Base-by-base conservation (phyloP, 495 filamentous ascomycete genomes). In the Penicillium cosmopolitanum region DNA sequence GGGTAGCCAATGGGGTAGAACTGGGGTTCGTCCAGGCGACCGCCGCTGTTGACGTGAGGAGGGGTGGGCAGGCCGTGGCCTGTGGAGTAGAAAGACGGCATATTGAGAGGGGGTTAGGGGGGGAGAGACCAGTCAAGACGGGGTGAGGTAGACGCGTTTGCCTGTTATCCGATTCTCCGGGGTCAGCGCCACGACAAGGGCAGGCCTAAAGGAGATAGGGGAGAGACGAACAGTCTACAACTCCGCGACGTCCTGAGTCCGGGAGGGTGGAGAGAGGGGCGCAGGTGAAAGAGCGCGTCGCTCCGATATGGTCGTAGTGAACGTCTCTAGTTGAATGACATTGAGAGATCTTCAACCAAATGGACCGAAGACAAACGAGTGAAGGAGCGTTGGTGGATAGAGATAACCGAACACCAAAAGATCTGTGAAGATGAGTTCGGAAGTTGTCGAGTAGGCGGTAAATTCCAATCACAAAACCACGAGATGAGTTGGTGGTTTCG, bases 21-120 rank as follows among this genome's bases (percentile, higher is more conserved):
- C 42, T 75, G 64, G 15, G 68, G 72, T 54, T 79, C 77, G 55
- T 79, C 77, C 72, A 79, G 72, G 53, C 73, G 66, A 59, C 71
- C 71, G 69, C 68, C 67, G 54, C 60, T 69, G 59, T 72, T 67
- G 64, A 79, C 57, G 59, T 80, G 75, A 60, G 77, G 77, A 63
- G 77, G 77, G 38, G 77, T 80, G 47, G 75, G 77, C 43, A 78
- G 69, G 75, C 73, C 74, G 53, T 79, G 76, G 73, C 74, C 74
- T 61, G 74, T 68, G 51, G 66, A 68, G 69, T 67, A 79, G 68
- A 80, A 79, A 47, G 77, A 80, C 63, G 77, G 77, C 77, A 80
- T 80, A 57, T 58, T 60, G 64, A 62, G 53, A 62, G 59, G 54
- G 38, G 48, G 57, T 31, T 35, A 13, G 53, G 51, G 62, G 60